Evolutionary conservation across 768 basidiomycete genomes (phyloP).

Genomic region (Mycena polygramma): DNA sequence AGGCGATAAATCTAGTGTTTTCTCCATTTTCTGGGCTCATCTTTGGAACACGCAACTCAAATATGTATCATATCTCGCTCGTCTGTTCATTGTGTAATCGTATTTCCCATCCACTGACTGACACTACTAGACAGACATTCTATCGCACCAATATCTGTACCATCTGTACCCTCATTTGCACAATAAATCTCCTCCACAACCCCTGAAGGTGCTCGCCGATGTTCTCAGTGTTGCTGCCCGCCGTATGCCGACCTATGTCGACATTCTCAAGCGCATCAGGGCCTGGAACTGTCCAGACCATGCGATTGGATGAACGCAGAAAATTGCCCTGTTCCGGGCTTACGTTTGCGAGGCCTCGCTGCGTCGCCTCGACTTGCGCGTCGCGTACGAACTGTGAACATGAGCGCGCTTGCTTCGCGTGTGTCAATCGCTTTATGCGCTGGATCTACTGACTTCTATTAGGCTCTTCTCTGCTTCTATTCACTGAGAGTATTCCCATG

Average conservation of each 20-base stretch:
- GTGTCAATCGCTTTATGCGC: no score
- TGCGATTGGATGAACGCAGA: constrained; percentile 5
- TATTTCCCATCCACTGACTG: not conserved
- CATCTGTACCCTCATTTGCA: not conserved
- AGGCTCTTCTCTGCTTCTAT: no score
- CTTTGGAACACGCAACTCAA: constrained; percentile 10
- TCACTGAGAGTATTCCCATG: not conserved
- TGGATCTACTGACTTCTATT: no score
- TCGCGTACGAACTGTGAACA: no score
- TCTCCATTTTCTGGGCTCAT: not conserved
- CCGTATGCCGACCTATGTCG: no score
- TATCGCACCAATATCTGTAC: not conserved
- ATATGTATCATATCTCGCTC: constrained; percentile 23
- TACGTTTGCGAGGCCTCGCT: not conserved
- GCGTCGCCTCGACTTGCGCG: no score
- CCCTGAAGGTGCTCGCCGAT: no score
- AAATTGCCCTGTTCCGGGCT: constrained; percentile 24
- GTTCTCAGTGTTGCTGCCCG: no score
- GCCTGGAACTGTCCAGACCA: no score
- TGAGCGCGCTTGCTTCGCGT: no score
- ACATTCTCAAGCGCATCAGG: no score
- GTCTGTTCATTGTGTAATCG: constrained; percentile 1
- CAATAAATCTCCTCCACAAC: no score
- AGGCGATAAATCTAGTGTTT: constrained; percentile 3
- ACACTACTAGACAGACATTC: not conserved